Base-by-base conservation (phyloP, 129 eudicot genomes). In the Escallonia herrerae region DNA sequence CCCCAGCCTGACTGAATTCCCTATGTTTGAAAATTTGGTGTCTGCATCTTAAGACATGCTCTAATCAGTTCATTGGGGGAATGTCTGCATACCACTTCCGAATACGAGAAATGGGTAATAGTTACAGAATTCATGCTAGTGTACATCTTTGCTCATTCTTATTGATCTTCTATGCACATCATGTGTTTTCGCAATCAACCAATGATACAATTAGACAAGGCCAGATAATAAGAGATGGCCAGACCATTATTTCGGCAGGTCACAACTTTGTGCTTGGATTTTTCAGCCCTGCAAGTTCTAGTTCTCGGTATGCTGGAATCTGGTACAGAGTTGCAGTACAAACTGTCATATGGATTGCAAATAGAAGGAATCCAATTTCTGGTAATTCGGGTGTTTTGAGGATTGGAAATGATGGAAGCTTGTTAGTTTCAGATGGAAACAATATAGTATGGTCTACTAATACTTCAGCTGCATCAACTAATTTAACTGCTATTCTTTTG, bases 281-380 rank as follows among this genome's bases (percentile, higher is more conserved):
- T 76, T 87, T 87, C 63, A 76, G 90, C 63, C 83, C 88, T 2
- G 71, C 43, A 40, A 75, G 68, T 72, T 69, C 90, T 1, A 70
- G 50, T n/a, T n/a, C 53, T 3, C 65, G 77, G 60, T 87, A 81
- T 47, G 69, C 77, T 41, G 95, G 95, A 22, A 84, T 84, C 40
- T 88, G 95, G 91, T 82, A 81, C 56, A 65, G 56, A 56, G n/a
- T 61, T 39, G 58, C 79, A 45, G 67, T 47, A 39, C 74, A 69
- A 56, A 71, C 91, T 12, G 79, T 88, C 13, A 82, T 80, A 7
- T 87, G 95, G 95, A 75, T 84, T 40, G 91, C 95, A 38, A 87
- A 87, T 40, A 79, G 88, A 77, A 77, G 82, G 9, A 67, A 69
- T 22, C 95, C 95, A 11, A 54, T 84, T 15, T 54, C 73, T 2